Evolutionary conservation across 1,139 yeast genomes (phyloP), one percentile per base, ranked within the genome.

Genomic region (Suhomyces taliae): DNA sequence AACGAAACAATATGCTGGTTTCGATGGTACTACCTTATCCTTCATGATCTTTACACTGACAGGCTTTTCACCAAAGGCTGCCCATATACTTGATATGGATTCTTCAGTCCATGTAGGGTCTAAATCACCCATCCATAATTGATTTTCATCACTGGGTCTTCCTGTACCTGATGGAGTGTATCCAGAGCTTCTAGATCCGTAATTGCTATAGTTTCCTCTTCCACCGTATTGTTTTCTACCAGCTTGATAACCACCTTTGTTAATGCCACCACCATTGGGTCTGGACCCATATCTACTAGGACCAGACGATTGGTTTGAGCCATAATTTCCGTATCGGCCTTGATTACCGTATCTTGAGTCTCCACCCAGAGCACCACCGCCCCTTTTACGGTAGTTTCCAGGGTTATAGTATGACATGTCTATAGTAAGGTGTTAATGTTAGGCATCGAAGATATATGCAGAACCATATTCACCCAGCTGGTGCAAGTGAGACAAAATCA

Each of bases 51-150:
- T 74, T 6, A 74, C 71, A 3, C 64, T 58, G 3, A 57, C 50
- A 2, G 80, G 79, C 4, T 58, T 58, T 40, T 67, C 70, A 1
- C 78, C 80, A 10, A 70, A 52, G 10, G 65, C 45, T 6, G 61
- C 52, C 97, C 97, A 91, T 45, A 90, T 73, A 46, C 80, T 74
- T 37, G 76, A 74, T 43, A 91, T 81, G 41, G 81, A 74, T 12
- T 71, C 72, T 64, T 90, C 97, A 53, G 87, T 90, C 83, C 95
- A 87, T 67, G 82, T 76, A 1, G 95, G 89, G 57, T 90, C 97
- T 40, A 91, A 70, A 64, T 90, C 97, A 9, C 97, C 98, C 97
- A 91, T 91, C 97, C 97, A 90, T 45, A 90, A 50, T 51, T 75
- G 80, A 41, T 57, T 53, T 8, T 46, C 46, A 9, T 53, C 56